Evolutionary conservation across 257 asterid genomes (phyloP).

Genomic region (Solanum etuberosum): DNA sequence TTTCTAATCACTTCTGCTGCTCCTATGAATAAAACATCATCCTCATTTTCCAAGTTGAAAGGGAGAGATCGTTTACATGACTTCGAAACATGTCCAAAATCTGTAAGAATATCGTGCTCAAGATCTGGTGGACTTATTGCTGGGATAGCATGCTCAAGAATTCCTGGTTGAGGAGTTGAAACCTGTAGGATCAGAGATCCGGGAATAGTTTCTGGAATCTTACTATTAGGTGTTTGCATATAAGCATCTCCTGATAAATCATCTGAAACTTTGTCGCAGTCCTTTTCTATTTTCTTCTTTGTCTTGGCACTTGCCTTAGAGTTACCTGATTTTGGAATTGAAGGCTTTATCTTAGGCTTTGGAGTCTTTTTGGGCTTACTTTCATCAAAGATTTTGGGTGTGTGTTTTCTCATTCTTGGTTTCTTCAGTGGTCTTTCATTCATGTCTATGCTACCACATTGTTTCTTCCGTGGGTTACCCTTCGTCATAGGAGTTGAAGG

Average conservation of each 20-base stretch:
- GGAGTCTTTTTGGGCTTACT: conserved; percentile 9
- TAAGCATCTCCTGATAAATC: neutral
- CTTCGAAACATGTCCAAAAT: neutral
- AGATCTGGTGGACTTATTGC: neutral
- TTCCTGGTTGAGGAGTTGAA: conserved; percentile 17
- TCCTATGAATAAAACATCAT: neutral
- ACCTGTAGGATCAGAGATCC: conserved; percentile 2
- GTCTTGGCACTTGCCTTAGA: neutral
- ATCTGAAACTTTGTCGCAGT: neutral
- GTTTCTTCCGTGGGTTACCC: neutral
- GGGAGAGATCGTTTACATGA: conserved; percentile 8
- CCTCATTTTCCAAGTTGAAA: conserved; percentile 3
- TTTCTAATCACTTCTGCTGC: neutral
- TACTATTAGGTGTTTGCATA: neutral
- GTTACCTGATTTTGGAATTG: neutral
- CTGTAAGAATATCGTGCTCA: neutral
- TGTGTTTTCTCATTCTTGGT: conserved; percentile 18
- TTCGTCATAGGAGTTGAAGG: neutral
- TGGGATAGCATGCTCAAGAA: conserved; percentile 2
- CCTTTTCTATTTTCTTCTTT: neutral
- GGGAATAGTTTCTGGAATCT: neutral
- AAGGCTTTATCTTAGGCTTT: neutral
- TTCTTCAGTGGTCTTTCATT: conserved; percentile 1
- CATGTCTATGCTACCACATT: neutral
- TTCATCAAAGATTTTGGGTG: conserved; percentile 34